Evolutionary conservation across 1,139 yeast genomes (phyloP), one percentile per base, ranked within the genome.

Genomic region (Blastobotrys raffinosifermentans): DNA sequence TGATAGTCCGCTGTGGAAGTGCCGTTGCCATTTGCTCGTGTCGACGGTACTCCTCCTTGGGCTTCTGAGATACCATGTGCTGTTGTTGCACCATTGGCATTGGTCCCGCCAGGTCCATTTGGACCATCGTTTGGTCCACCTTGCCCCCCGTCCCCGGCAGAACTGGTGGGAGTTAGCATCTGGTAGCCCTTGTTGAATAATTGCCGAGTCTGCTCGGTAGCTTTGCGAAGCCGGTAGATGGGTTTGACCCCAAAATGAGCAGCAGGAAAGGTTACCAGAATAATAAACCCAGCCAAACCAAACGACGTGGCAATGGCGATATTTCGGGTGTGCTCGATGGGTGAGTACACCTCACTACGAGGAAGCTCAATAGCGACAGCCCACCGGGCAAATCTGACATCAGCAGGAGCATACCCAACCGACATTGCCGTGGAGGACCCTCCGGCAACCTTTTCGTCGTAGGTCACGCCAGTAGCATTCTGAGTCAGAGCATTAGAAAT

Each of bases 211-310:
- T 68, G 75, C 55, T 85, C 96, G 1, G 96, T 84, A 0, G 95
- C 96, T 42, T 79, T 77, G 54, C 83, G 86, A 30, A 89, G 70
- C 43, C 79, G 71, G 31, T 86, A 74, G 38, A 91, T 83, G 0
- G 98, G 96, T 43, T 83, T 63, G 3, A 87, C 91, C 27, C 91
- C 89, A 68, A 78, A 79, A 39, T 86, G 85, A 0, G 96, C 89
- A 40, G 86, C 61, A 2, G 94, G 87, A 56, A 87, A 74, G 0
- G 95, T 84, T 13, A 83, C 58, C 1, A 85, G 47, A 46, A 85
- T 73, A 66, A 87, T 77, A 45, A 83, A 74, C 0, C 69, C 85
- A 2, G 94, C 89, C 21, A 85, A 76, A 1, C 87, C 95, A 29
- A 85, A 64, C 16, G 84, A 86, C 1, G 84, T 79, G 2, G 93